Evolutionary conservation across 108 stramenopile species (phyloP), one percentile per base, ranked within the genome.

Genomic region (Cyclotella baltica): DNA sequence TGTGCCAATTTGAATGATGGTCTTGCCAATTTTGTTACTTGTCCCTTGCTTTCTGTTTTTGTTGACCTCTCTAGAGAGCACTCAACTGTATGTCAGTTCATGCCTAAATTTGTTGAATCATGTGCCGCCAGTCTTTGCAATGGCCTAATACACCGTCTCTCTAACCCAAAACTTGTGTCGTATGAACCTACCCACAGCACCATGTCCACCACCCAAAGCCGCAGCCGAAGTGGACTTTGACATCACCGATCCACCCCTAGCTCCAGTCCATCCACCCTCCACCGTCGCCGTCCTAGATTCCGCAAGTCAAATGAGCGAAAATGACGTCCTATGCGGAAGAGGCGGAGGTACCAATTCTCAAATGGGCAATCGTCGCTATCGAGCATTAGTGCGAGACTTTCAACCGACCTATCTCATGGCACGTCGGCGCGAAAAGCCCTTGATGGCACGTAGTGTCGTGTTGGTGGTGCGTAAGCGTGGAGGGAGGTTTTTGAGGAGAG

Each of bases 281-380:
- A 70, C 61, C n/a, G 35, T 52, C 13, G 81, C 93, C 4, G 71
- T 91, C 19, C 88, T 90, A 22, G 83, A 87, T 40, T 83, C 77
- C 20, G 70, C 86, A 18, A 83, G 73, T 3, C 83, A 86, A 31
- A 85, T 95, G 61, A 90, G 88, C 38, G 75, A 80, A 28, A 84
- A 86, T 66, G 94, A 95, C 78, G 94, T 95, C 13, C 79, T 95
- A 16, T 92, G 89, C 61, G 94, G 94, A 31, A 82, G 94, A 27
- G 94, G 94, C 4, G 94, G 94, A 23, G 94, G 94, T 23, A 95
- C 94, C 0, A 95, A 95, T 71, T 91, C 94, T 4, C 94, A 95
- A 72, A 83, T 93, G 78, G 94, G 94, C 1, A 95, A 95, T 64
- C 87, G 92, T 20, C 88, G 92, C 31, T 95, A 89, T 77, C 88